Percentiles rank a stretch among this genome's conserved stretches.
Conservation (phyloP, 2,329 filamentous ascomycete species). For the Aspergillus floridensis region DNA sequence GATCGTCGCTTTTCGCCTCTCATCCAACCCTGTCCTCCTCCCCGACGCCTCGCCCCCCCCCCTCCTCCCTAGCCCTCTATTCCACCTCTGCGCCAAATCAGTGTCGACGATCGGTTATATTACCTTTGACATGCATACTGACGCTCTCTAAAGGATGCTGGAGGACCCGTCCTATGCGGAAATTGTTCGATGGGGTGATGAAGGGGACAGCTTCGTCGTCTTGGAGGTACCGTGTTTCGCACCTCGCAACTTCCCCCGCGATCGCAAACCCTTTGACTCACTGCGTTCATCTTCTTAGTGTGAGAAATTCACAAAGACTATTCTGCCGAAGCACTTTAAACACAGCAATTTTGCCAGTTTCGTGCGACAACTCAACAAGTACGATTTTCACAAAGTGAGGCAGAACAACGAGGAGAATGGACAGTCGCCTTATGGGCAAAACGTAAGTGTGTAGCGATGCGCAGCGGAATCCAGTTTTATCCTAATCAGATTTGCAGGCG, state of each 20-base stretch:
- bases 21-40: slow-evolving; percentile 1
- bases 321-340: slow-evolving; percentile 97
- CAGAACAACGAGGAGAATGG: slow-evolving; percentile 84
- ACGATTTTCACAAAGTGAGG: slow-evolving; percentile 97
- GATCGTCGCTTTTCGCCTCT: slow-evolving; percentile 9
- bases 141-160: slow-evolving; percentile 68
- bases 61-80: slow-evolving; percentile 13
- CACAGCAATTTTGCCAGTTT: slow-evolving; percentile 98
- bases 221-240: slow-evolving; percentile 67
- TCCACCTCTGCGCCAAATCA: not conserved
- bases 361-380: slow-evolving; percentile 93
- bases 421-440: slow-evolving; percentile 75
- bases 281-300: slow-evolving; percentile 58
- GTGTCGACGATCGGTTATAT: slow-evolving; percentile 2
- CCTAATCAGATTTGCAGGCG: slow-evolving; percentile 52
- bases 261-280: slow-evolving; percentile 12
- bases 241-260: slow-evolving; percentile 7
- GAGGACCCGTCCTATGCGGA: slow-evolving; percentile 90
- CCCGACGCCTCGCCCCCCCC: slow-evolving; percentile 6
- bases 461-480: not conserved
- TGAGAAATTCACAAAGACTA: slow-evolving; percentile 96
- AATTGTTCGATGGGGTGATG: slow-evolving; percentile 92
- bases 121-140: slow-evolving; percentile 5
- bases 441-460: slow-evolving; percentile 50
- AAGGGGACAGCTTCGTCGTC: slow-evolving; percentile 94